phyloP scores from a whole-genome alignment of 768 basidiomycete genomes.

The Bullera alba region DNA sequence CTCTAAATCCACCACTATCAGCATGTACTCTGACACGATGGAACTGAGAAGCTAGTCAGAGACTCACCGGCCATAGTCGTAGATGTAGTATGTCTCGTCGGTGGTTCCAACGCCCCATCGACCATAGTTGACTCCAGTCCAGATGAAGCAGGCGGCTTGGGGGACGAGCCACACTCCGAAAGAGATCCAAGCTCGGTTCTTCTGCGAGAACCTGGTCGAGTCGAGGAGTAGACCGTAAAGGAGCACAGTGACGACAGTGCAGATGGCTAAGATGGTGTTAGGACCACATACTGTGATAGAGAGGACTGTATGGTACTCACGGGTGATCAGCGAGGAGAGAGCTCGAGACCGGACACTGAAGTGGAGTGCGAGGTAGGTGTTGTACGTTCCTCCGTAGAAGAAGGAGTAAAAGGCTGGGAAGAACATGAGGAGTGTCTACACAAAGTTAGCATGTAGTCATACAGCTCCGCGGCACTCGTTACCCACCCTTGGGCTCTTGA shows the following conservation, averaged over 20 bases:
- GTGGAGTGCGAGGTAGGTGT: slow-evolving; percentile 13
- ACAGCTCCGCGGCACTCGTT: slow-evolving; percentile 6
- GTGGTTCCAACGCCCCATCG: background rate
- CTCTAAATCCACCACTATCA: background rate
- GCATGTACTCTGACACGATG: too few relatives aligned
- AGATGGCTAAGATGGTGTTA: background rate
- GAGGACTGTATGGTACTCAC: background rate
- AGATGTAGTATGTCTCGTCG: too few relatives aligned
- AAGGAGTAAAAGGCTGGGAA: slow-evolving; percentile 13
- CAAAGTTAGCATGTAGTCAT: background rate
- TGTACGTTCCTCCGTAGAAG: slow-evolving; percentile 16
- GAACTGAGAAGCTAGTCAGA: too few relatives aligned
- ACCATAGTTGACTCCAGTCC: slow-evolving; percentile 6
- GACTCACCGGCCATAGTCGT: too few relatives aligned
- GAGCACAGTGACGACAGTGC: background rate
- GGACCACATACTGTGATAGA: background rate
- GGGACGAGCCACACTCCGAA: slow-evolving; percentile 14
- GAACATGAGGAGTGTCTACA: slow-evolving; percentile 4
- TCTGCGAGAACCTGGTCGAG: slow-evolving; percentile 4
- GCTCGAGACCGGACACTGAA: slow-evolving; percentile 18
- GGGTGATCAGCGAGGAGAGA: slow-evolving; percentile 21
- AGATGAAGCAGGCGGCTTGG: slow-evolving; percentile 8
- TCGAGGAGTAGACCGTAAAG: slow-evolving; percentile 15
- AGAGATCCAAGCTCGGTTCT: slow-evolving; percentile 11
- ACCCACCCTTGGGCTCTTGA: background rate